Evolutionary conservation across 352 stramenopile species (phyloP), one percentile per base, ranked within the genome.

Genomic region (Phytophthora ramorum): DNA sequence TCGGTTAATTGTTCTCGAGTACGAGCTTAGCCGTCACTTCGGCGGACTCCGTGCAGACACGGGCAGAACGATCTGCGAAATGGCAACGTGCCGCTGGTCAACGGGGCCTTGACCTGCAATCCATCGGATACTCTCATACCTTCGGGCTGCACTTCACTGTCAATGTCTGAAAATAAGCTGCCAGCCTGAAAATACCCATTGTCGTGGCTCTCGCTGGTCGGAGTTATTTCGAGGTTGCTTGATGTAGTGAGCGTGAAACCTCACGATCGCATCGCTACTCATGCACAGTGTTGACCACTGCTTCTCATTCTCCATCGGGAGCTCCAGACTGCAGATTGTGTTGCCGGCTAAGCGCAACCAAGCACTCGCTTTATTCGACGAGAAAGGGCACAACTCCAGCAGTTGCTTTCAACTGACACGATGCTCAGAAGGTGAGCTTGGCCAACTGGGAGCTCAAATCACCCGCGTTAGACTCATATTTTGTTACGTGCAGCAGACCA

Each of bases 381-480:
- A 28, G 24, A 28, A 28, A 28, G 24, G 24, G 24, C 24, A 24
- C 35, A 40, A 4, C 12, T 37, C 7, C 8, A 38, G 19, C 3
- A 53, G 14, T 26, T 37, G 32, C 3, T 37, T 37, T 37, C 32
- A 13, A 37, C 32, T 5, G 26, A 32, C n/a, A 50, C 45, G 24
- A 71, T 71, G 63, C 19, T 67, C 10, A 56, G 57, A 67, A 71
- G 63, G 63, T 66, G 12, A 22, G 45, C 9, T 6, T 52, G 17
- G 45, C 12, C 22, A 38, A n/a, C 14, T 52, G 22, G 10, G 7
- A 44, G 14, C 9, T 6, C 34, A 40, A 47, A 28, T 28, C 19
- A 22, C 10, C 32, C 1, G 14, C 44, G 9, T 3, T 43, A 17
- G 44, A 30, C 51, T 63, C 8, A 68, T 16, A 63, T 3, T 44